Base-by-base conservation (phyloP, 2,329 filamentous ascomycete genomes). In the Colletotrichum magnum region DNA sequence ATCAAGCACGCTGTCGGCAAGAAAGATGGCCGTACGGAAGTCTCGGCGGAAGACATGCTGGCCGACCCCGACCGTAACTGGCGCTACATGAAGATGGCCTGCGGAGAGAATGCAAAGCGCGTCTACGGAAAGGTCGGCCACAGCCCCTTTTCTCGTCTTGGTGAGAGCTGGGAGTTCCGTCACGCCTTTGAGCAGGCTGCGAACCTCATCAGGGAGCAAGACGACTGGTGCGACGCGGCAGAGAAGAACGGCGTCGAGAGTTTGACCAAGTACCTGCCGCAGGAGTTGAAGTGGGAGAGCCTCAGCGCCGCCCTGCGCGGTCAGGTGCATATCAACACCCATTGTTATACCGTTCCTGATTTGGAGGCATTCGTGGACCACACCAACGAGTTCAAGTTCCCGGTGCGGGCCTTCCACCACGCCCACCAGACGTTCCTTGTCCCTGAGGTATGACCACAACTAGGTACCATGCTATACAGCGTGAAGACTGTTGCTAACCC, bases 51-150 rank as follows among this genome's bases (percentile, higher is more conserved):
- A 26, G 88, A 92, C 72, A 84, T 93, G 81, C 82, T 93, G 10
- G 90, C 91, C 1, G 89, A 92, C 59, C 90, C 90, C 0, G 89
- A 91, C 50, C 83, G 84, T 24, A 87, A 82, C 69, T 91, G 90
- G 87, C 85, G 91, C 21, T 93, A 92, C 77, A 91, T 93, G 85
- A 93, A 93, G 81, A 93, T 93, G 90, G 91, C 91, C 0, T 93
- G 90, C 72, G 91, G 91, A 43, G 91, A 93, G 79, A 93, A 93
- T 73, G 82, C 90, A 2, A 92, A 92, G 80, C 80, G 84, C 1
- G 80, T 89, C 0, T 91, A 92, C 69, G 89, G 89, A 10, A 82
- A 81, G 53, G 74, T 80, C 5, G 88, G 88, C 26, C 82, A 85
- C 59, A 86, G 87, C 0, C 89, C 89, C 0, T 84, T 84, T 63